Evolutionary conservation across 1,139 yeast species (phyloP).

Genomic region (Saccharomyces hybrid): DNA sequence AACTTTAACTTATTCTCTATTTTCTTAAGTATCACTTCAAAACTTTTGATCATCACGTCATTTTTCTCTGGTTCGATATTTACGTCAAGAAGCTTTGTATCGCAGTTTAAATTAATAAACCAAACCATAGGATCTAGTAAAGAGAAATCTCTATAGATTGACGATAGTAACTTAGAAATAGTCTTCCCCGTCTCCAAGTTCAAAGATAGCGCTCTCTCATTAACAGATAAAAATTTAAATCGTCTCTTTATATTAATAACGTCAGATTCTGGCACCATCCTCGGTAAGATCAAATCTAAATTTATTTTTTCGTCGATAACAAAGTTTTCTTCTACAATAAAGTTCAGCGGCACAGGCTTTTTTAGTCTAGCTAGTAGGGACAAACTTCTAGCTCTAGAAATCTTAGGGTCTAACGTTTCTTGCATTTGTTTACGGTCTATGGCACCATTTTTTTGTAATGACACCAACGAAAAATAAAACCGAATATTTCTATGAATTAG

Average conservation of each 20-base stretch:
- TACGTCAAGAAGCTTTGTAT: constrained; percentile 29
- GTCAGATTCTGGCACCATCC: constrained; percentile 27
- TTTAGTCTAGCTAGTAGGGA: constrained; percentile 16
- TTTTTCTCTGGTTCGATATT: constrained; percentile 43
- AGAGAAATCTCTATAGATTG: constrained; percentile 18
- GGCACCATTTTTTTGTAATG: constrained; percentile 16
- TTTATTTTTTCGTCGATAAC: constrained; percentile 10
- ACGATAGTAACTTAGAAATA: constrained; percentile 20
- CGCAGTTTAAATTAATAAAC: constrained; percentile 22
- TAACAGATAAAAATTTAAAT: constrained; percentile 31
- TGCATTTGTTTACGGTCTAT: constrained; percentile 16
- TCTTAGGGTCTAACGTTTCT: constrained; percentile 16
- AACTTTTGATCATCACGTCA: constrained; percentile 33
- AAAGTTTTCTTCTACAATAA: constrained; percentile 12
- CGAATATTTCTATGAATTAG: constrained; percentile 31
- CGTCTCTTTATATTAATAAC: constrained; percentile 17
- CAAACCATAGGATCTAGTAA: constrained; percentile 32
- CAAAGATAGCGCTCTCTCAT: constrained; percentile 31
- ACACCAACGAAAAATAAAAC: constrained; percentile 24
- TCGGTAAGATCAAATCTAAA: constrained; percentile 29
- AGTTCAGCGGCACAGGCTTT: constrained; percentile 13
- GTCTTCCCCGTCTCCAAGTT: constrained; percentile 29
- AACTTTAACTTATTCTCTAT: constrained; percentile 3
- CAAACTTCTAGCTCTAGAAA: constrained; percentile 16
- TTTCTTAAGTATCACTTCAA: constrained; percentile 12